Percentiles rank a stretch among this genome's conserved stretches.
These are phyloP conservation scores for Hyphodiscus hymeniophilus DNA, from an alignment of 495 filamentous ascomycete species.

Conservation along the genomic window DNA sequence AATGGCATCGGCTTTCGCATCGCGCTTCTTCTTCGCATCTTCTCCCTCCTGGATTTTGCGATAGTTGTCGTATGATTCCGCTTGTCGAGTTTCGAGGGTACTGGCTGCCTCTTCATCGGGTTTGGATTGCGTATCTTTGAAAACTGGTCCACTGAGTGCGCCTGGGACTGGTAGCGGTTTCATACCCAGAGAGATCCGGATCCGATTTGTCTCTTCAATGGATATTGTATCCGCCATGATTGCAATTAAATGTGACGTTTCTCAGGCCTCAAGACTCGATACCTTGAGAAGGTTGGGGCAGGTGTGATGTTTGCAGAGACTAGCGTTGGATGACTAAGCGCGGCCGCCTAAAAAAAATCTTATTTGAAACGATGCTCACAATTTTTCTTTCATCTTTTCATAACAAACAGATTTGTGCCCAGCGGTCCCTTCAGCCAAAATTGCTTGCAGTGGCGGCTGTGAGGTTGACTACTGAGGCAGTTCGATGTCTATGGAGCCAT, in stretches of 20 bases:
- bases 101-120: constrained; percentile 58
- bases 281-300: no score
- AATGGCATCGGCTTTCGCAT: constrained; percentile 68
- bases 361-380: constrained; percentile 5
- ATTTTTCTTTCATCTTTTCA: constrained; percentile 28
- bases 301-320: no score
- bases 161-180: constrained; percentile 83
- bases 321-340: constrained; percentile 3
- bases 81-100: constrained; percentile 74
- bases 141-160: constrained; percentile 41
- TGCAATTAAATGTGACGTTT: no score
- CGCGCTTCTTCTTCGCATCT: constrained; percentile 63
- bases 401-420: constrained; percentile 70
- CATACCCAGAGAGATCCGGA: constrained; percentile 81
- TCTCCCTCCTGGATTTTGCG: constrained; percentile 44
- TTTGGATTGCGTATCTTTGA: constrained; percentile 44
- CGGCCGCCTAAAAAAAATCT: constrained; percentile 1
- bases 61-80: constrained; percentile 59
- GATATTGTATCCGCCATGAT: constrained; percentile 73
- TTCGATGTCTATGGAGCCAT: constrained; percentile 83
- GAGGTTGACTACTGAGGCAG: constrained; percentile 74
- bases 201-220: constrained; percentile 91
- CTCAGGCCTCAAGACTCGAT: no score
- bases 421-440: constrained; percentile 51
- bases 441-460: constrained; percentile 40